phyloP scores from a whole-genome alignment of 305 asterid species.

The Petunia hybrid region DNA sequence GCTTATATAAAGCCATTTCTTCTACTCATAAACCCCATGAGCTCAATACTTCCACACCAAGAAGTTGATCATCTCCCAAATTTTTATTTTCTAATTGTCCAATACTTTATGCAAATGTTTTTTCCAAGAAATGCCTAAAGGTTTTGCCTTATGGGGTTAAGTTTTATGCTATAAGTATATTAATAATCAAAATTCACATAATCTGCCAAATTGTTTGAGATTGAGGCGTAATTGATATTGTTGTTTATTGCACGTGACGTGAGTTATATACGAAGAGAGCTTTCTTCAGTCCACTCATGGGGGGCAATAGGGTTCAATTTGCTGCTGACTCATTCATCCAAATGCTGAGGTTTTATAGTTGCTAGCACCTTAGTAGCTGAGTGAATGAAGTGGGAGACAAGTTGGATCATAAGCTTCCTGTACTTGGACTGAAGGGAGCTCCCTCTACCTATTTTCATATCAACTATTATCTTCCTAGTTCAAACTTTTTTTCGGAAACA shows the following conservation, averaged over 20 bases:
- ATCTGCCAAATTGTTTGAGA: no score
- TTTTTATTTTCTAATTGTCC: no score
- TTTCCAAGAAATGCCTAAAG: not conserved
- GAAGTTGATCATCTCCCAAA: no score
- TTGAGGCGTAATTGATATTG: not conserved
- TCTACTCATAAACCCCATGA: slow-evolving; percentile 18
- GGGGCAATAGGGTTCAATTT: slow-evolving; percentile 71
- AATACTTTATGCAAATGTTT: not conserved
- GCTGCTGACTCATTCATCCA: slow-evolving; percentile 99
- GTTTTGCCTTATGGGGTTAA: not conserved
- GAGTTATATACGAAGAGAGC: slow-evolving; percentile 63
- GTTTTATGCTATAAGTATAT: not conserved
- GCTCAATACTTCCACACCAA: slow-evolving; percentile 23
- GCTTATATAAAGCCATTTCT: slow-evolving; percentile 57
- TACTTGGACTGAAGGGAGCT: slow-evolving; percentile 99
- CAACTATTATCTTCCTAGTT: not conserved
- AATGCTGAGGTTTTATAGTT: slow-evolving; percentile 49
- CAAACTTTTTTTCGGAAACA: no score
- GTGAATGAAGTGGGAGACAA: slow-evolving; percentile 96
- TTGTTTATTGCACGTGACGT: no score
- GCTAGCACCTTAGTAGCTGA: slow-evolving; percentile 54
- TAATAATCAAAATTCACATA: not conserved
- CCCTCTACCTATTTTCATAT: slow-evolving; percentile 52
- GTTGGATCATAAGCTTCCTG: slow-evolving; percentile 67
- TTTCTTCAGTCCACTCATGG: slow-evolving; percentile 88